Base-by-base conservation (phyloP, 176 grass and related monocot species). In the Zoysia pacifica region DNA sequence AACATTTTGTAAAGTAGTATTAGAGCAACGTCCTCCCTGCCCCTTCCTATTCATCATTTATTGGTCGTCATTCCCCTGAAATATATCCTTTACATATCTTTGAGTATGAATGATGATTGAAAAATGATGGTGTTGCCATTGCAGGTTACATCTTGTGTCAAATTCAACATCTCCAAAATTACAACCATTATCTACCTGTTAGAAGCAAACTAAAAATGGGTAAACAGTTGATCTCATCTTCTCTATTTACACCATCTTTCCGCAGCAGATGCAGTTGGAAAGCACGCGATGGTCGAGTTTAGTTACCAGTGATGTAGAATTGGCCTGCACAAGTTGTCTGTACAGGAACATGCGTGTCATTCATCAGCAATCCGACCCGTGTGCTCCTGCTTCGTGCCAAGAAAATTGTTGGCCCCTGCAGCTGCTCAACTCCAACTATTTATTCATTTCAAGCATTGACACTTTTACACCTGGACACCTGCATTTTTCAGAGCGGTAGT, bases 401-500 rank as follows among this genome's bases (percentile, higher is more conserved):
- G 28, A 56, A 75, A 73, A 60, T 67, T 58, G 53, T 58, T 79
- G 81, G 76, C 81, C 65, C 70, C 63, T 84, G 76, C 65, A 83
- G 52, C 66, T 79, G 53, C 74, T 67, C 16, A 47, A 65, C 74
- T 67, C 16, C 39, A 65, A 10, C 76, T 28, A 0, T 36, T 38
- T 16, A 4, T 28, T 11, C 5, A 13, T 62, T 68, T 80, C 67
- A 50, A 79, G 45, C 9, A 67, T 74, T 68, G 54, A 48, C 52
- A 83, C 15, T 59, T 84, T 80, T 89, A 90, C 70, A 79, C 43
- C 84, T 54, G 81, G 66, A 94, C 80, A 40, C 94, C 95, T 56
- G 90, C 95, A 78, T 84, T 78, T 75, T 78, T 89, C 59, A 97
- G 89, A 41, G 90, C 95, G 45, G 95, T 87, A 75, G 90, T 88